These are phyloP conservation scores for Cenchrus americanus DNA, from an alignment of 176 grass and related monocot genomes.

Conservation along the genomic window DNA sequence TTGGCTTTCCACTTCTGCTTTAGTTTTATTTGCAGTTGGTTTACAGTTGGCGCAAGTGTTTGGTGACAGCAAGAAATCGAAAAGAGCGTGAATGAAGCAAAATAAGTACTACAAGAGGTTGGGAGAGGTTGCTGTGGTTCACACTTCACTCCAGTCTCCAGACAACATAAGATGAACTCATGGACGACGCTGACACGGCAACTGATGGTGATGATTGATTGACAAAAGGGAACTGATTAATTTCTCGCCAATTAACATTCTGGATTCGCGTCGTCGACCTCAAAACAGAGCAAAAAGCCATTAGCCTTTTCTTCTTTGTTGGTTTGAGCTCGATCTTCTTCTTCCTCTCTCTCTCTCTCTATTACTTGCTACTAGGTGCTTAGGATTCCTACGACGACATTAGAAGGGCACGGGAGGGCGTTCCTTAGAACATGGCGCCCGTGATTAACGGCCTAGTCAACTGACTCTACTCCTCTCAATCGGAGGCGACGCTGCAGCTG, in stretches of 20 bases:
- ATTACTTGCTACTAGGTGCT: slow-evolving; percentile 14
- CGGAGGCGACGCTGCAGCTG: slow-evolving; percentile 25
- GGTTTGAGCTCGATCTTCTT: slow-evolving; percentile 3
- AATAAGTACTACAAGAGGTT: background rate
- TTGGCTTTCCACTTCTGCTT: slow-evolving; percentile 17
- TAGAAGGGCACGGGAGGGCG: slow-evolving; percentile 26
- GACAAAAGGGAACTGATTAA: slow-evolving; percentile 8
- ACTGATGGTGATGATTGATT: background rate
- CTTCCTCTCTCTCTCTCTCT: background rate
- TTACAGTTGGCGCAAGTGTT: slow-evolving; percentile 13
- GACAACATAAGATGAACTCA: background rate
- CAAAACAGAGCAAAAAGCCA: background rate
- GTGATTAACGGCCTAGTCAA: slow-evolving; percentile 33
- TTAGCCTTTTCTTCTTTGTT: background rate
- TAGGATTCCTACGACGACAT: slow-evolving; percentile 33
- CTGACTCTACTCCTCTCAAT: slow-evolving; percentile 29
- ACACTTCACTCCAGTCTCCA: background rate
- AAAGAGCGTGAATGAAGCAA: background rate
- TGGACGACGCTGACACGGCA: background rate
- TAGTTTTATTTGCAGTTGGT: background rate
- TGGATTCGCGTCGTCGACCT: slow-evolving; percentile 26
- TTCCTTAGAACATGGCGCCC: slow-evolving; percentile 36
- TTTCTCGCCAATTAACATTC: slow-evolving; percentile 9
- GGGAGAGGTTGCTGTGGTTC: background rate
- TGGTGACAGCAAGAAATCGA: slow-evolving; percentile 19